Evolutionary conservation across 2,329 filamentous ascomycete species (phyloP).

Genomic region (Microcera coccophila): DNA sequence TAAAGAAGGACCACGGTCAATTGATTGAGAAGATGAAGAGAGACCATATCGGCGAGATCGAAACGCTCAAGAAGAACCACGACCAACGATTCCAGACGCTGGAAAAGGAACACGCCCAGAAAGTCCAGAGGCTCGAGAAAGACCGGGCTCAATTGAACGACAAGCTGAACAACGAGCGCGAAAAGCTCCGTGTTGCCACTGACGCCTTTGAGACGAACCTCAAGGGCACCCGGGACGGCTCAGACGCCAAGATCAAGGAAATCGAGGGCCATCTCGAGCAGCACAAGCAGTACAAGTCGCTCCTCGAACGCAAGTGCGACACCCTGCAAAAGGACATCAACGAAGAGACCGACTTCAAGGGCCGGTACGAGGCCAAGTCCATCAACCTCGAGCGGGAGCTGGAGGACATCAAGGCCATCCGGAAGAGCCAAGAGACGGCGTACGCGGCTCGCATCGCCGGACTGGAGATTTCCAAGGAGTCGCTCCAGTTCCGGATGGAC

Average conservation of each 20-base stretch:
- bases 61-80: conserved; percentile 4
- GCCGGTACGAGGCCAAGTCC: conserved; percentile 22
- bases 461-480: conserved; percentile 27
- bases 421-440: conserved; percentile 24
- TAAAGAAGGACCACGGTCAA: conserved; percentile 17
- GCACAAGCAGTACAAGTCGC: conserved; percentile 23
- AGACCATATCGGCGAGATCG: conserved; percentile 17
- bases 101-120: conserved; percentile 6
- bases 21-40: conserved; percentile 16
- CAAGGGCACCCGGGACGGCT: conserved; percentile 16
- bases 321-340: conserved; percentile 22
- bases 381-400: conserved; percentile 27
- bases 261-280: conserved; percentile 24
- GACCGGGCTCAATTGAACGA: conserved; percentile 12
- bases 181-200: conserved; percentile 11
- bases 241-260: conserved; percentile 24
- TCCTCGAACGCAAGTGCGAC: conserved; percentile 26
- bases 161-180: conserved; percentile 23
- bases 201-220: background rate
- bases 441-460: conserved; percentile 24
- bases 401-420: conserved; percentile 21
- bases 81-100: background rate
- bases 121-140: conserved; percentile 17
- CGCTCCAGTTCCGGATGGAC: conserved; percentile 22
- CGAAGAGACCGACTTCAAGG: conserved; percentile 8